Conservation (phyloP, 2,329 filamentous ascomycete genomes). For the Aspergillus latus region DNA sequence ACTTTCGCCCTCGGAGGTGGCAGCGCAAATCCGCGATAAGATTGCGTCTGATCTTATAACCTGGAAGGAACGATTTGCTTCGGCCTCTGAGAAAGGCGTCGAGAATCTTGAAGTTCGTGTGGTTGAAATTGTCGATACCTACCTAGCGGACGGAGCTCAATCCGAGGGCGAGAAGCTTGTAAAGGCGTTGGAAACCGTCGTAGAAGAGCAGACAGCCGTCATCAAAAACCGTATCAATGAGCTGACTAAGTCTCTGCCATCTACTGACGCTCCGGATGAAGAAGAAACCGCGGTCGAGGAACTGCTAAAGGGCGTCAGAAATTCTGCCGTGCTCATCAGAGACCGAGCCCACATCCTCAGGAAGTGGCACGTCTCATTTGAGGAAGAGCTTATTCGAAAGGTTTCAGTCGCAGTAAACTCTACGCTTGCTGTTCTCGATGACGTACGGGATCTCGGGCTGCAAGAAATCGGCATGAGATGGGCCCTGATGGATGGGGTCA, state of each 20-base stretch:
- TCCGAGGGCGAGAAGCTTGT: conserved; percentile 53
- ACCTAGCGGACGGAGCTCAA: conserved; percentile 64
- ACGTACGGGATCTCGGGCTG: conserved; percentile 77
- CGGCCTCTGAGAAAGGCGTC: conserved; percentile 80
- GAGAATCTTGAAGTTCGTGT: conserved; percentile 65
- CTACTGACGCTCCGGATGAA: conserved; percentile 56
- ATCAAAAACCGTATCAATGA: conserved; percentile 68
- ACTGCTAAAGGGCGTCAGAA: conserved; percentile 59
- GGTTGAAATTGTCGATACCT: conserved; percentile 68
- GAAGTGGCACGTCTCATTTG: conserved; percentile 71
- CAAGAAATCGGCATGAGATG: conserved; percentile 91
- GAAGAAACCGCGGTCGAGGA: conserved; percentile 54
- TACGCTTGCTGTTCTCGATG: conserved; percentile 78
- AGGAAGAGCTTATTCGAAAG: conserved; percentile 65
- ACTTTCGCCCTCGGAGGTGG: conserved; percentile 47
- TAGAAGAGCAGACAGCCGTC: conserved; percentile 61
- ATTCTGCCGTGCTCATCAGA: conserved; percentile 71
- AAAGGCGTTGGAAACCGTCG: conserved; percentile 65
- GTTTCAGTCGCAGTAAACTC: conserved; percentile 71
- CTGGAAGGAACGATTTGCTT: conserved; percentile 87
- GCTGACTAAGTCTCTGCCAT: conserved; percentile 56
- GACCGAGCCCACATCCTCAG: conserved; percentile 74
- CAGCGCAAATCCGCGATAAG: conserved; percentile 54
- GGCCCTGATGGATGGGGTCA: conserved; percentile 93
- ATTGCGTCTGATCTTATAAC: conserved; percentile 75